phyloP scores from a whole-genome alignment of 768 basidiomycete species.

The Trametes elegans region DNA sequence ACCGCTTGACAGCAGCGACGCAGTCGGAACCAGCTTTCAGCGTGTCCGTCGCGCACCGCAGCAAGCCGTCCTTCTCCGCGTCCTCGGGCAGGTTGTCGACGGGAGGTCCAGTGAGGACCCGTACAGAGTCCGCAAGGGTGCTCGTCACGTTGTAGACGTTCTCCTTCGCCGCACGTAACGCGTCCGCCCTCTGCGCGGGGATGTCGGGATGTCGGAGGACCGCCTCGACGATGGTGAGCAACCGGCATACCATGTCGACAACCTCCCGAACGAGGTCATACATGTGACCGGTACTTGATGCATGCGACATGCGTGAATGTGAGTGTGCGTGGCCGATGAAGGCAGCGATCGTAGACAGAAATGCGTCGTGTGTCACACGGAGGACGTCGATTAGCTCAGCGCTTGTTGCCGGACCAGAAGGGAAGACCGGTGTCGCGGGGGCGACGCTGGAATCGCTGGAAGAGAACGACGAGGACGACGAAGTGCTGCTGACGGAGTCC shows the following conservation, averaged over 20 bases:
- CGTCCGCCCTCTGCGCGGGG: slow-evolving; percentile 56
- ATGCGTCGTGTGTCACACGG: slow-evolving; percentile 82
- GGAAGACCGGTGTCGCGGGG: slow-evolving; percentile 54
- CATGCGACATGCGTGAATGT: slow-evolving; percentile 86
- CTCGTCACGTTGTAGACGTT: slow-evolving; percentile 82
- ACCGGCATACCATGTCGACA: slow-evolving; percentile 88
- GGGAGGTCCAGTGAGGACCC: slow-evolving; percentile 61
- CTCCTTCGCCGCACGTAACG: slow-evolving; percentile 71
- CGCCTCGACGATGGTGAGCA: slow-evolving; percentile 88
- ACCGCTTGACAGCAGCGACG: slow-evolving; percentile 80
- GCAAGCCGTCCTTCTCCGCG: slow-evolving; percentile 70
- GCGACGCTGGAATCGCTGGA: slow-evolving; percentile 54
- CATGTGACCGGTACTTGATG: slow-evolving; percentile 89
- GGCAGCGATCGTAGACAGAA: slow-evolving; percentile 92
- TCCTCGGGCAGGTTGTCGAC: slow-evolving; percentile 63
- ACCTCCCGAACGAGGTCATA: slow-evolving; percentile 95
- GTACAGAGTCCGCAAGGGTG: slow-evolving; percentile 84
- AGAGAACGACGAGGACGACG: slow-evolving; percentile 67
- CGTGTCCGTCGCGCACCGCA: slow-evolving; percentile 85
- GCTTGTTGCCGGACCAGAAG: slow-evolving; percentile 67
- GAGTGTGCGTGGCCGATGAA: slow-evolving; percentile 98
- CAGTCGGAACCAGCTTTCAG: slow-evolving; percentile 88
- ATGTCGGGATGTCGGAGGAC: slow-evolving; percentile 78
- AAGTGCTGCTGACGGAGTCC: slow-evolving; percentile 66
- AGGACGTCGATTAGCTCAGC: slow-evolving; percentile 73